Evolutionary conservation across 2,329 filamentous ascomycete genomes (phyloP).

Genomic region (Fusarium pseudocircinatum): DNA sequence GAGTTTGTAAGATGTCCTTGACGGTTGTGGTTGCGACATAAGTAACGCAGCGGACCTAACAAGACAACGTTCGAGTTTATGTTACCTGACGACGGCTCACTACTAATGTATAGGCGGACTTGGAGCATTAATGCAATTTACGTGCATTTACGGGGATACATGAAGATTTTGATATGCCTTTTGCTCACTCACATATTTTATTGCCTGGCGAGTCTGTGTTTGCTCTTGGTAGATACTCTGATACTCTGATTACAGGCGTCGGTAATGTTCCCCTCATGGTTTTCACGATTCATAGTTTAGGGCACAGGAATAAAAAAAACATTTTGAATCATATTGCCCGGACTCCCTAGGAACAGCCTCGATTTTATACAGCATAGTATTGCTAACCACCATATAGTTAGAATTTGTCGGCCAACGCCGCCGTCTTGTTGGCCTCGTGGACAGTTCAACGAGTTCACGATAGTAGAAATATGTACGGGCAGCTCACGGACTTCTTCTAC

Average conservation of each 20-base stretch:
- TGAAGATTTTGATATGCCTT: slow-evolving; percentile 12
- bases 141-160: slow-evolving; percentile 27
- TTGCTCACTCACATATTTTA: background rate
- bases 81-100: slow-evolving; percentile 17
- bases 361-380: background rate
- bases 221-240: slow-evolving; percentile 19
- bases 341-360: background rate
- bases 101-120: slow-evolving; percentile 3
- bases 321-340: background rate
- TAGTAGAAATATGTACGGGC: background rate
- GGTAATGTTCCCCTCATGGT: slow-evolving; percentile 29
- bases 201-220: slow-evolving; percentile 18
- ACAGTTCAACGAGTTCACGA: background rate
- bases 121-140: slow-evolving; percentile 12
- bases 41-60: slow-evolving; percentile 18
- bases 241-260: slow-evolving; percentile 18
- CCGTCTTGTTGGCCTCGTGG: slow-evolving; percentile 6
- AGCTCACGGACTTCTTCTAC: background rate
- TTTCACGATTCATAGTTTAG: slow-evolving; percentile 9
- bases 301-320: slow-evolving; percentile 16
- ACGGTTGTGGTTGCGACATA: slow-evolving; percentile 27
- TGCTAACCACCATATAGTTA: background rate
- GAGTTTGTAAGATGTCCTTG: slow-evolving; percentile 15
- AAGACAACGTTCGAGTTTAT: slow-evolving; percentile 27
- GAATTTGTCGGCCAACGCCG: background rate